Conservation (phyloP, 1,284 basidiomycete genomes). For the Cryptococcus sp. region DNA sequence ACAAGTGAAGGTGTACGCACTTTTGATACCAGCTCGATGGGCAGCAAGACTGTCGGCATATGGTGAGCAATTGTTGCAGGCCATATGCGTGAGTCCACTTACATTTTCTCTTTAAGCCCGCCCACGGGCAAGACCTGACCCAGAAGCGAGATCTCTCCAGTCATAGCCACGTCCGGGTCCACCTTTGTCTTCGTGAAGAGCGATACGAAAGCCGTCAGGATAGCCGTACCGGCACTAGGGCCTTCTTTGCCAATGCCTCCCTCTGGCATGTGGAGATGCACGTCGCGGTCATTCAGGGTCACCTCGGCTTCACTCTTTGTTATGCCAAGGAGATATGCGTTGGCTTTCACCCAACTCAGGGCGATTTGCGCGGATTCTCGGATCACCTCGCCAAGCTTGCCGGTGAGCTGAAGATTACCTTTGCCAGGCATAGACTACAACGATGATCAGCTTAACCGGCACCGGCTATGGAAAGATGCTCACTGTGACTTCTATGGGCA, state of each 20-base stretch:
- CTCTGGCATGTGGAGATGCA: slow-evolving; percentile 95
- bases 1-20: slow-evolving; percentile 43
- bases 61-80: too few species aligned
- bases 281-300: slow-evolving; percentile 78
- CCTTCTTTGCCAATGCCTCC: slow-evolving; percentile 98
- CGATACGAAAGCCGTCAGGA: slow-evolving; percentile 86
- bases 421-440: slow-evolving; percentile 85
- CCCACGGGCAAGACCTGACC: slow-evolving; percentile 92
- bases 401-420: slow-evolving; percentile 84
- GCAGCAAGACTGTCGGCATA: slow-evolving; percentile 64
- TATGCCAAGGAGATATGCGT: slow-evolving; percentile 85
- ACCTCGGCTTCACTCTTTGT: slow-evolving; percentile 69
- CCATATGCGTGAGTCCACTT: slow-evolving; percentile 8
- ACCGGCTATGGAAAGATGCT: slow-evolving; percentile 39
- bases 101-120: slow-evolving; percentile 90
- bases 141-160: slow-evolving; percentile 88
- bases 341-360: slow-evolving; percentile 87
- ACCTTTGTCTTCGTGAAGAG: slow-evolving; percentile 82
- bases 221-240: slow-evolving; percentile 92
- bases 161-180: slow-evolving; percentile 89
- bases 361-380: slow-evolving; percentile 94
- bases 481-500: slow-evolving; percentile 94
- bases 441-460: slow-evolving; percentile 7
- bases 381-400: slow-evolving; percentile 97
- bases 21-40: slow-evolving; percentile 89